Evolutionary conservation across 306 rosid genomes (phyloP).

Genomic region (Pyrus communis): DNA sequence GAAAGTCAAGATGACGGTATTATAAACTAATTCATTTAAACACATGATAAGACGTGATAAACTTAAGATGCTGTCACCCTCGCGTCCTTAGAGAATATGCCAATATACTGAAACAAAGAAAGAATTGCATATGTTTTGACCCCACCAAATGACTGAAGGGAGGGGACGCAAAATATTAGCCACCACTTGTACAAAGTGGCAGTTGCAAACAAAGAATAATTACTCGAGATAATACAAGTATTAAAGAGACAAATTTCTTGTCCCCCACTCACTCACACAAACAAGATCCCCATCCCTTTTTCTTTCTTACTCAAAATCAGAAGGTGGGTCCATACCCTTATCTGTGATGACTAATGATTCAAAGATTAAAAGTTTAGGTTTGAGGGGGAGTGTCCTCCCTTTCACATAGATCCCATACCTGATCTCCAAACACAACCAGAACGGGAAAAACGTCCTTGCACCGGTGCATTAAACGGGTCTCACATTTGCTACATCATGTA

Average conservation of each 20-base stretch:
- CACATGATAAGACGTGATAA: too few species aligned
- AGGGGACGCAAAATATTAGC: background rate
- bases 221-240: constrained; percentile 9
- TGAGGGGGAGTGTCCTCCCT: background rate
- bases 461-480: too few species aligned
- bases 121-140: constrained; percentile 11
- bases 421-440: background rate
- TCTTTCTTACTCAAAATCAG: constrained; percentile 8
- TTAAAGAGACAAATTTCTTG: constrained; percentile 16
- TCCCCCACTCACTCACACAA: constrained; percentile 42
- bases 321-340: constrained; percentile 11
- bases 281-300: constrained; percentile 8
- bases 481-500: too few species aligned
- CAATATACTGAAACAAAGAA: background rate
- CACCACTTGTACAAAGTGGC: background rate
- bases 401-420: background rate
- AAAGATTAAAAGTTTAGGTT: background rate
- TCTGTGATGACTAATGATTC: constrained; percentile 1
- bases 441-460: background rate
- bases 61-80: too few species aligned
- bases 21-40: too few species aligned
- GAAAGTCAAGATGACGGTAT: too few species aligned
- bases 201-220: constrained; percentile 12
- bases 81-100: background rate
- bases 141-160: constrained; percentile 1